Evolutionary conservation across 192 early-diverging fungal species (phyloP), one percentile per base, ranked within the genome.

Genomic region (Rhizophagus sp.): DNA sequence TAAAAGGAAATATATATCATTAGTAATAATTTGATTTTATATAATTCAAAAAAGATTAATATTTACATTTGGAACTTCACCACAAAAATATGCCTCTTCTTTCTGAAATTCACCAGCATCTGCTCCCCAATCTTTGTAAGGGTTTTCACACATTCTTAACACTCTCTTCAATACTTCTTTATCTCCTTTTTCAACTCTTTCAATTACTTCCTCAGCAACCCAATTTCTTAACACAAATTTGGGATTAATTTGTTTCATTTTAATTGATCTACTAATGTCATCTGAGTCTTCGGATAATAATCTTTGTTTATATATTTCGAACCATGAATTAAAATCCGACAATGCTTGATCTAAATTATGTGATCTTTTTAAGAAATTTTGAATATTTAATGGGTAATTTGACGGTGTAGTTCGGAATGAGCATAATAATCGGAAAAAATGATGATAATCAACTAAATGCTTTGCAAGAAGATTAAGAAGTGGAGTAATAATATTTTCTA

Each of bases 211-310:
- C 73, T 94, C 88, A 4, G 94, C 90, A 41, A 95, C 89, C 90
- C 92, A 94, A 78, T 95, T 95, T 24, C 95, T 90, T 63, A 95
- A 84, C 10, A 93, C 88, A 84, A 92, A 95, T 57, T 85, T 85
- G 9, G 95, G 96, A 79, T 97, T 97, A 64, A 84, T 81, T 13
- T 70, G 62, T 57, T 89, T 83, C 95, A 97, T 96, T 24, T 82
- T 66, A n/a, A 47, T 66, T 36, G 77, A 76, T 22, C 93, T 83
- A 13, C 67, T 67, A 30, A 66, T 47, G 22, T 82, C 81, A 12
- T 83, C 50, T 44, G 62, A 74, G 12, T 75, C 27, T 11, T 75
- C 82, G 3, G 52, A 57, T 22, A 22, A 22, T 57, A 57, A 19
- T 57, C 52, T 57, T 22, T 57, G 52, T 57, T 22, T 57, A 57